Evolutionary conservation across 2,329 filamentous ascomycete genomes (phyloP).

Genomic region (Trichoderma arundinaceum): DNA sequence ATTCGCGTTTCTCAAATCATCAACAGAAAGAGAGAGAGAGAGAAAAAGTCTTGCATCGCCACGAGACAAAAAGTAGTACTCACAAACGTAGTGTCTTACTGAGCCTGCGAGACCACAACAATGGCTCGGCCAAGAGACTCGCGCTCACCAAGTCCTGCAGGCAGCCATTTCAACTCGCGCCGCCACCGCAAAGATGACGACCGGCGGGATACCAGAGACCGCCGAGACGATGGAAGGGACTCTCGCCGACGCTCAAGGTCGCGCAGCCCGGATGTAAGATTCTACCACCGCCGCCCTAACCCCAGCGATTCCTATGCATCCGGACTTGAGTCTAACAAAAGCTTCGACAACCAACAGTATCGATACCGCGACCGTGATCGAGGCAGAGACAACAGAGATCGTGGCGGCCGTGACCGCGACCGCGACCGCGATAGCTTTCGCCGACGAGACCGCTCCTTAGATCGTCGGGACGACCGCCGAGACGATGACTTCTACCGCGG

Average conservation of each 20-base stretch:
- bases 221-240: slow-evolving; percentile 57
- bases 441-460: slow-evolving; percentile 72
- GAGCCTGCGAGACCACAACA: slow-evolving; percentile 50
- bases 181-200: slow-evolving; percentile 67
- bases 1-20: slow-evolving; percentile 23
- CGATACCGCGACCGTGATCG: slow-evolving; percentile 59
- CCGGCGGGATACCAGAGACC: slow-evolving; percentile 59
- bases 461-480: slow-evolving; percentile 68
- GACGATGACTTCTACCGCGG: slow-evolving; percentile 69
- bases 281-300: slow-evolving; percentile 13
- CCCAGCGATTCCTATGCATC: slow-evolving; percentile 28
- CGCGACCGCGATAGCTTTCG: slow-evolving; percentile 63
- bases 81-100: slow-evolving; percentile 49
- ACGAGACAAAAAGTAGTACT: slow-evolving; percentile 46
- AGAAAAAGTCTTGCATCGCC: slow-evolving; percentile 21
- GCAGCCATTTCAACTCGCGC: slow-evolving; percentile 77
- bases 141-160: slow-evolving; percentile 93
- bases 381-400: slow-evolving; percentile 62
- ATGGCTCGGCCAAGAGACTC: slow-evolving; percentile 71
- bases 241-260: slow-evolving; percentile 64
- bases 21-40: slow-evolving; percentile 8
- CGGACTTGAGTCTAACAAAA: slow-evolving; percentile 49
- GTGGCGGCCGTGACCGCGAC: slow-evolving; percentile 54
- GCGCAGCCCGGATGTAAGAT: slow-evolving; percentile 68
- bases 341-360: slow-evolving; percentile 51